Percentiles rank a stretch among this genome's conserved stretches.
These are phyloP conservation scores for Pichia nanzhaoensis DNA, from an alignment of 805 yeast genomes.

Conservation along the genomic window DNA sequence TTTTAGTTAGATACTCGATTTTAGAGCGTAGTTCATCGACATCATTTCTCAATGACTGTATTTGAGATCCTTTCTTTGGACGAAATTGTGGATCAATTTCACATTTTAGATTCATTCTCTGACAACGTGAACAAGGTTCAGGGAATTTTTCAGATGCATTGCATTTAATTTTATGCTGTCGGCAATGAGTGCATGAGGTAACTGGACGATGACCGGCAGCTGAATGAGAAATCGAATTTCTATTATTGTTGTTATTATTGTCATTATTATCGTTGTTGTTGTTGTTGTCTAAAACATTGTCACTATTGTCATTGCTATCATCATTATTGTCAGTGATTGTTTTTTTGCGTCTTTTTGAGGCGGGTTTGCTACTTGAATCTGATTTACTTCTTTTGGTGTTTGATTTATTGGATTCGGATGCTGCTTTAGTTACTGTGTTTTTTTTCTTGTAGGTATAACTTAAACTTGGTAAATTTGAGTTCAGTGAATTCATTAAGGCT, in stretches of 20 bases:
- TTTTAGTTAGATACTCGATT: slow-evolving; percentile 58
- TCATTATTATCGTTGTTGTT: background rate
- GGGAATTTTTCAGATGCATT: slow-evolving; percentile 84
- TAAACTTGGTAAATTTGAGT: too few species aligned
- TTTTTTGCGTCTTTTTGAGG: slow-evolving; percentile 4
- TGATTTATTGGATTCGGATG: background rate
- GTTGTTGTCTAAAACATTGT: background rate
- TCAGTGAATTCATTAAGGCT: too few species aligned
- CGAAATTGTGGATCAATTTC: slow-evolving; percentile 87
- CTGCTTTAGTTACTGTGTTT: too few species aligned
- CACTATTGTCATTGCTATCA: background rate
- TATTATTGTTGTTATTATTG: slow-evolving; percentile 7
- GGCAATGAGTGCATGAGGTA: slow-evolving; percentile 87
- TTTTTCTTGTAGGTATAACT: too few species aligned
- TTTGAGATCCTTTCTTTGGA: slow-evolving; percentile 88
- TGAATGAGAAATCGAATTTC: background rate
- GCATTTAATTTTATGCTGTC: slow-evolving; percentile 91
- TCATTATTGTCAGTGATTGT: background rate
- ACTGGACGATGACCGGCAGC: slow-evolving; percentile 72
- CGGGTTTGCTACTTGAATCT: background rate
- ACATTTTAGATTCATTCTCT: slow-evolving; percentile 70
- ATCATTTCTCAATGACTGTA: slow-evolving; percentile 76
- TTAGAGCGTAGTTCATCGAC: slow-evolving; percentile 73
- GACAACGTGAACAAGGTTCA: slow-evolving; percentile 75
- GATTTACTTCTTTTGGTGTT: slow-evolving; percentile 2